phyloP scores from a whole-genome alignment of 352 stramenopile genomes.

The Phytophthora syringae region DNA sequence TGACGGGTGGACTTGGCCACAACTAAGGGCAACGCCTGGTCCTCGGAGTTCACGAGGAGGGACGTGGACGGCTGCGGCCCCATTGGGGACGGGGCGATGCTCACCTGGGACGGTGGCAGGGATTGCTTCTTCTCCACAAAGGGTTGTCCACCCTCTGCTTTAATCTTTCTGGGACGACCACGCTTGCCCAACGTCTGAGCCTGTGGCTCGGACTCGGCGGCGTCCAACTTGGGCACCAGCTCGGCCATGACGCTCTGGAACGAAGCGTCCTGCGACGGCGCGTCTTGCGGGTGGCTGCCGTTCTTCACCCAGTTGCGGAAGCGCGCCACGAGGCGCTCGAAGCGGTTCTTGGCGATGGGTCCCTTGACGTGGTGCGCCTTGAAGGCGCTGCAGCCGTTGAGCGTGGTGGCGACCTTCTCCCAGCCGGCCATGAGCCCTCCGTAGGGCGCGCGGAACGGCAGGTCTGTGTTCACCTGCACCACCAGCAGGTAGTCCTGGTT shows the following conservation, averaged over 20 bases:
- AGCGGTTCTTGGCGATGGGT: conserved; percentile 47
- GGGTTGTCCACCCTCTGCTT: neutral
- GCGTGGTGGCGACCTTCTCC: conserved; percentile 42
- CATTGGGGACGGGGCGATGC: conserved; percentile 28
- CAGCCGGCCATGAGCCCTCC: conserved; percentile 38
- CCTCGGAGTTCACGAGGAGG: conserved; percentile 26
- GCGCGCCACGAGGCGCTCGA: conserved; percentile 37
- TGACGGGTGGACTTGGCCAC: conserved; percentile 27
- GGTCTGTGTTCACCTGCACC: conserved; percentile 41
- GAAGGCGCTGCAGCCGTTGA: conserved; percentile 41
- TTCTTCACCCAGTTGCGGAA: conserved; percentile 36
- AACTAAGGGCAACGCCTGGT: conserved; percentile 23
- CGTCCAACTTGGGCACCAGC: conserved; percentile 38
- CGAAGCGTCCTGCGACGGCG: conserved; percentile 26
- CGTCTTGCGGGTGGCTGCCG: conserved; percentile 24
- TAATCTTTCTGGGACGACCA: conserved; percentile 37
- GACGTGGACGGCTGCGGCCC: conserved; percentile 29
- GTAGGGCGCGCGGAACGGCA: conserved; percentile 35
- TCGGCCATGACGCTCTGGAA: conserved; percentile 40
- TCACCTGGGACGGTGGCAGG: conserved; percentile 5
- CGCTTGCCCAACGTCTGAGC: conserved; percentile 34
- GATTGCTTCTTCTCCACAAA: conserved; percentile 18
- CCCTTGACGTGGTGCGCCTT: conserved; percentile 48
- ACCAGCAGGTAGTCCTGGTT: conserved; percentile 42
- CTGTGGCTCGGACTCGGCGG: conserved; percentile 29